Conservation (phyloP, 345 rosid species). For the Camelina laxa region DNA sequence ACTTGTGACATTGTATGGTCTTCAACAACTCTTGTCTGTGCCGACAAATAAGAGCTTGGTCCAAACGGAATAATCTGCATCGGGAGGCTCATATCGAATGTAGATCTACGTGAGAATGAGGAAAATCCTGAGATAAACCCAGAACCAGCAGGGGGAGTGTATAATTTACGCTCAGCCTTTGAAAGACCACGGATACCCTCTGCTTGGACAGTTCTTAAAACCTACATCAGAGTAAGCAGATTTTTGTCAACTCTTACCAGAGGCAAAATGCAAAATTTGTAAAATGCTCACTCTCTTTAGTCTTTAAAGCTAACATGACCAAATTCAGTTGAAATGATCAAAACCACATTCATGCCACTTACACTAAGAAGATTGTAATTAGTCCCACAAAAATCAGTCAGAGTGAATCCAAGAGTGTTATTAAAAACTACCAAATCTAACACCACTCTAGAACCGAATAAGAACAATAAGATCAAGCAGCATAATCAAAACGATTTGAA, state of each 20-base stretch:
- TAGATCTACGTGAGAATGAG: conserved; percentile 68
- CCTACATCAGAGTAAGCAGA: conserved; percentile 49
- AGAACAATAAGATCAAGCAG: conserved; percentile 7
- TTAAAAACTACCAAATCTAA: not conserved
- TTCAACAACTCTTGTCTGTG: conserved; percentile 87
- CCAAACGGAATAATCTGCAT: conserved; percentile 75
- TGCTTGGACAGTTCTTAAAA: conserved; percentile 87
- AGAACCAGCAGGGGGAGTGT: conserved; percentile 92
- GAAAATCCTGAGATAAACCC: conserved; percentile 89
- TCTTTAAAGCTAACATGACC: conserved; percentile 25
- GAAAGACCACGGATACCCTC: conserved; percentile 91
- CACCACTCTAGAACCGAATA: not conserved
- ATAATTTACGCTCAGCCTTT: conserved; percentile 72
- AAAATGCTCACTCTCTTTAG: not conserved
- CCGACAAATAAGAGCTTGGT: conserved; percentile 86
- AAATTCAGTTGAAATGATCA: conserved; percentile 13
- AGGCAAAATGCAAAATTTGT: not conserved
- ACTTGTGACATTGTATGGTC: conserved; percentile 83
- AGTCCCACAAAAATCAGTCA: not conserved
- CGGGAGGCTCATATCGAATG: conserved; percentile 54
- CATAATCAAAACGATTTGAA: conserved; percentile 3
- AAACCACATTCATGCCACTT: conserved; percentile 23
- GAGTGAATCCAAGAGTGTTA: conserved; percentile 8
- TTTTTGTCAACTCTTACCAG: conserved; percentile 18
- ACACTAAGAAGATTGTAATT: conserved; percentile 9